These are phyloP conservation scores for Cutaneotrichosporon sp. DNA, from an alignment of 1,284 basidiomycete species.

Conservation along the genomic window DNA sequence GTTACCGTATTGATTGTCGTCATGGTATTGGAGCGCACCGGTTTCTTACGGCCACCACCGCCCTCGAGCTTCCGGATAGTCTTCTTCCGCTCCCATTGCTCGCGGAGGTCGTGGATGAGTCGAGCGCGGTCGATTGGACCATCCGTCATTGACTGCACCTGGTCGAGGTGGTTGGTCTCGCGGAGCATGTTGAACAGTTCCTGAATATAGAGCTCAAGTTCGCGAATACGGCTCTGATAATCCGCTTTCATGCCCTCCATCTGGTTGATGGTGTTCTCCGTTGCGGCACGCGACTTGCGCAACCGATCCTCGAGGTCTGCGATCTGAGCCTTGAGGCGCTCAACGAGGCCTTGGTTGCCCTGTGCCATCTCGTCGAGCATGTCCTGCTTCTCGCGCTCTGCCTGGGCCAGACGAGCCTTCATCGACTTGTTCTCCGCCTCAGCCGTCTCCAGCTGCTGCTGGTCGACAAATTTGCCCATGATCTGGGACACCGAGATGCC, in stretches of 20 bases:
- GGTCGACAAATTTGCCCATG: constrained; percentile 85
- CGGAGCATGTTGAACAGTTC: constrained; percentile 90
- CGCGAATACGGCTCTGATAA: constrained; percentile 81
- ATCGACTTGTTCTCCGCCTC: constrained; percentile 71
- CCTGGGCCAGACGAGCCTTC: constrained; percentile 55
- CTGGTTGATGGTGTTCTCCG: constrained; percentile 67
- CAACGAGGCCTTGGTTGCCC: constrained; percentile 77
- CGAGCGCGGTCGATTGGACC: constrained; percentile 67
- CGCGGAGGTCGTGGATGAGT: constrained; percentile 67
- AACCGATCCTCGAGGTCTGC: constrained; percentile 75
- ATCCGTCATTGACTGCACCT: constrained; percentile 57
- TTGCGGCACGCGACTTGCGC: constrained; percentile 69
- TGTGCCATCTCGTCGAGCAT: constrained; percentile 75
- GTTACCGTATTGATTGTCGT: background rate
- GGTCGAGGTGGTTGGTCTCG: constrained; percentile 70
- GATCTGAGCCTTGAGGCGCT: constrained; percentile 70
- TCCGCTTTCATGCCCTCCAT: constrained; percentile 71
- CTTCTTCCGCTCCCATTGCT: constrained; percentile 75
- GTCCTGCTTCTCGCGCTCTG: constrained; percentile 47
- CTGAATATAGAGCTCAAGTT: constrained; percentile 86
- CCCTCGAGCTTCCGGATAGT: constrained; percentile 84
- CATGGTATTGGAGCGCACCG: background rate
- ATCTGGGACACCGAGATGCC: constrained; percentile 86
- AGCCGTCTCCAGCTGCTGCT: constrained; percentile 74
- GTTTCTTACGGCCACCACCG: constrained; percentile 30